Base-by-base conservation (phyloP, 1,139 yeast species). In the Diutina neorugosa region DNA sequence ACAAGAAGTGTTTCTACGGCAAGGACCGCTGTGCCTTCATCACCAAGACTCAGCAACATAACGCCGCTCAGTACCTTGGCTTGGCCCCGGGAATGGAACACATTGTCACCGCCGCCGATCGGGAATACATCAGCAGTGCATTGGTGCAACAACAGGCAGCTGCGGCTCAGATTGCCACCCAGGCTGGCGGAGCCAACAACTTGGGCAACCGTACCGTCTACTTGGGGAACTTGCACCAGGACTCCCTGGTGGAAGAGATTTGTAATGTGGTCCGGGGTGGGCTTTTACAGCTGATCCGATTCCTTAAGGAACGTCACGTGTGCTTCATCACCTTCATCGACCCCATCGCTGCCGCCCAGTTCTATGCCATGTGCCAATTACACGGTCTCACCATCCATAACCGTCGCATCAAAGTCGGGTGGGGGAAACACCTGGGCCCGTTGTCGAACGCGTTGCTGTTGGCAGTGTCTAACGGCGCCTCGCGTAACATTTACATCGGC, bases 371-470 rank as follows among this genome's bases (percentile, higher is more conserved):
- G 82, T 83, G 93, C 59, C 89, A 86, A 63, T 71, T 85, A 57
- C 93, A 88, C 60, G 95, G 94, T 1, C 70, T 93, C 54, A 77
- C 86, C 3, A 83, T 93, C 54, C 96, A 87, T 65, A 83, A 84
- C 61, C 78, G 91, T 61, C 77, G 87, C 60, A 81, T 91, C 55
- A 86, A 87, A 65, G 87, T 93, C 56, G 96, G 96, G 19, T 93
- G 98, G 98, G 98, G 98, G 52, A 88, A 87, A 65, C 96, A 89
- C 66, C 82, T 96, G 1, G 96, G 97, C 9, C 93, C 96, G 1
- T 73, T 91, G 55, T 81, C 89, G n/a, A 84, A 86, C 59, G 85
- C 87, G 3, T 76, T 91, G 56, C 81, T 89, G 7, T 69, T 83
- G 57, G 96, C 96, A 1, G 94, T 90, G n/a, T 80, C 93, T n/a